phyloP scores from a whole-genome alignment of 2,329 filamentous ascomycete species.

The Colletotrichum orbiculare region DNA sequence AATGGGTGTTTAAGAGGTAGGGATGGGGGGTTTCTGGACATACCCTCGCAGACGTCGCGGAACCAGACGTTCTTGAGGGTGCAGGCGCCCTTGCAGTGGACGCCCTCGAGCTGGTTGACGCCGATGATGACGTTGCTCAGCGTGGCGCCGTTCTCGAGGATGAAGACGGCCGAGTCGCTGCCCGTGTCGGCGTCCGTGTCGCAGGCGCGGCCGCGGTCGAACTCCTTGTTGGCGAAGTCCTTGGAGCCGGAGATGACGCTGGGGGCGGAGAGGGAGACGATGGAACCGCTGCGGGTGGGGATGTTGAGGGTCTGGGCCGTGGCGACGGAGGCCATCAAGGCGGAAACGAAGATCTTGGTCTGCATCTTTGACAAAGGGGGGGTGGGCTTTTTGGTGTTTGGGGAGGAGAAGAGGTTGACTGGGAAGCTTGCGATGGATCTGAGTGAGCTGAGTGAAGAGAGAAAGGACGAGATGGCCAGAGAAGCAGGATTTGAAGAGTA shows the following conservation, averaged over 20 bases:
- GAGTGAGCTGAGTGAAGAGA: not conserved
- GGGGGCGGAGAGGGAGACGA: slow-evolving; percentile 38
- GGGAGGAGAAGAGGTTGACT: not conserved
- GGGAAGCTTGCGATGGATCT: not conserved
- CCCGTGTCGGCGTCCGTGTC: slow-evolving; percentile 38
- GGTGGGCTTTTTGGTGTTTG: not conserved
- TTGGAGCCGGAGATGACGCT: slow-evolving; percentile 37
- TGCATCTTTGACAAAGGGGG: slow-evolving; percentile 19
- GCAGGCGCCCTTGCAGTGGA: slow-evolving; percentile 62
- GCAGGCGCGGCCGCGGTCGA: slow-evolving; percentile 38
- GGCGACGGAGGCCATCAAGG: slow-evolving; percentile 29
- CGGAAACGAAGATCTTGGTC: slow-evolving; percentile 27
- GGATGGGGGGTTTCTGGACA: not conserved
- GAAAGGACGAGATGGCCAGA: not conserved
- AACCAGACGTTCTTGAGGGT: slow-evolving; percentile 52
- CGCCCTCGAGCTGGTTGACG: slow-evolving; percentile 59
- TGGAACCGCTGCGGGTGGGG: slow-evolving; percentile 39
- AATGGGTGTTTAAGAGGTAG: too few species aligned
- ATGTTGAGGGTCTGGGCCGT: slow-evolving; percentile 41
- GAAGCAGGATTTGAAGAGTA: not conserved
- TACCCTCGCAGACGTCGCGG: slow-evolving; percentile 51
- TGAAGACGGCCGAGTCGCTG: slow-evolving; percentile 57
- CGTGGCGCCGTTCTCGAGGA: slow-evolving; percentile 60
- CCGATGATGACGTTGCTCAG: slow-evolving; percentile 66
- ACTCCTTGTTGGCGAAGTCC: slow-evolving; percentile 39